Evolutionary conservation across 805 yeast species (phyloP).

Genomic region (Spathaspora boniae): DNA sequence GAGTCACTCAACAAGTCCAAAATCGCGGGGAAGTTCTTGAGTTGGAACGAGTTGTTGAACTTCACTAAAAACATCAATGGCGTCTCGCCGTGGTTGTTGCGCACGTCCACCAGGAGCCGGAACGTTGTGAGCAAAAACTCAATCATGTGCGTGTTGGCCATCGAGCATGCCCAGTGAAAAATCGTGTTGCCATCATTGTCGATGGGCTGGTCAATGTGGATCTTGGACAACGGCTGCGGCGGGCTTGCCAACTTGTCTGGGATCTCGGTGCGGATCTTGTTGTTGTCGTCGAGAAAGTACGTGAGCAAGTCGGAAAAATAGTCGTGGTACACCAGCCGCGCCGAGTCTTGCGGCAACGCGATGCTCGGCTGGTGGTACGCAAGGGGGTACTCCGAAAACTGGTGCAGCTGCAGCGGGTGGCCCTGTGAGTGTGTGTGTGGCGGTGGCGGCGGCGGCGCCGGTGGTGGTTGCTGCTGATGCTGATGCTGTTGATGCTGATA

Average conservation of each 20-base stretch:
- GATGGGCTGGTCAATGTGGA: slow-evolving; percentile 77
- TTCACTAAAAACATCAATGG: slow-evolving; percentile 54
- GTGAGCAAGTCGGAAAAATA: slow-evolving; percentile 44
- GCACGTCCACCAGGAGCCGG: slow-evolving; percentile 54
- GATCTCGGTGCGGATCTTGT: slow-evolving; percentile 17
- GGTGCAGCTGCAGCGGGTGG: slow-evolving; percentile 12
- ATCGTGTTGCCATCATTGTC: slow-evolving; percentile 94
- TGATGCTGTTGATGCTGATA: too few species aligned
- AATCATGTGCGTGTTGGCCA: slow-evolving; percentile 74
- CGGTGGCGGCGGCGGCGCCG: slow-evolving; percentile 10
- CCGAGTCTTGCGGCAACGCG: slow-evolving; percentile 17
- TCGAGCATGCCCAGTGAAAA: slow-evolving; percentile 92
- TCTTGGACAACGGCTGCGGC: slow-evolving; percentile 51
- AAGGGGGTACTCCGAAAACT: slow-evolving; percentile 35
- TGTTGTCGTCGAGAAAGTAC: slow-evolving; percentile 50
- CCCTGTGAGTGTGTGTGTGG: slow-evolving; percentile 12
- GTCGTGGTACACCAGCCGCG: slow-evolving; percentile 29
- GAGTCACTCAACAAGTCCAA: slow-evolving; percentile 34
- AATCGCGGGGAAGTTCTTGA: slow-evolving; percentile 34
- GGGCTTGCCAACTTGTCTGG: slow-evolving; percentile 48
- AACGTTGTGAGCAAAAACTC: slow-evolving; percentile 60
- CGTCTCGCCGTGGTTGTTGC: slow-evolving; percentile 85
- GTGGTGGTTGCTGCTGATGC: slow-evolving; percentile 1
- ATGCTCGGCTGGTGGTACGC: slow-evolving; percentile 36
- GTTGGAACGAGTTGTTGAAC: slow-evolving; percentile 37